Conservation (phyloP, 1,284 basidiomycete genomes). For the Singerocomus rubriflavus region DNA sequence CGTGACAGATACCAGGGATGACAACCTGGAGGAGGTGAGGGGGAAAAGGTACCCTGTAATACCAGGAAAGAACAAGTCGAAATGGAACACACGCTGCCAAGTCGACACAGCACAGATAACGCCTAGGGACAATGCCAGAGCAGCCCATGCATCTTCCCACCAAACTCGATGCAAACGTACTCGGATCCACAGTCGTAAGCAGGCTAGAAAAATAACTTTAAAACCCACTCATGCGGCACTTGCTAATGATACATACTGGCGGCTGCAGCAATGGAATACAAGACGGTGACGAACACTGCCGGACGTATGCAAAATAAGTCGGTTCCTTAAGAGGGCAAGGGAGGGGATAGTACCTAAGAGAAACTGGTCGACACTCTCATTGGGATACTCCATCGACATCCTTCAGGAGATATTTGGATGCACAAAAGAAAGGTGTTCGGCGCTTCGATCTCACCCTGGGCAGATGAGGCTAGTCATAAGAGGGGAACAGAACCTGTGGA, state of each 20-base stretch:
- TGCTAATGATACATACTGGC: conserved; percentile 7
- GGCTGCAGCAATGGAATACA: conserved; percentile 10
- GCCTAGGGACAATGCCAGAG: conserved; percentile 11
- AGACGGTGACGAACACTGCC: conserved; percentile 10
- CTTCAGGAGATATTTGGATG: background rate
- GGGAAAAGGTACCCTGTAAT: background rate
- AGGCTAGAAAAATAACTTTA: conserved; percentile 1
- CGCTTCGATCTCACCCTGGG: background rate
- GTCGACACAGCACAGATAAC: conserved; percentile 12
- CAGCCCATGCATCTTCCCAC: conserved; percentile 23
- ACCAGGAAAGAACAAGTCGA: background rate
- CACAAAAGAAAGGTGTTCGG: background rate
- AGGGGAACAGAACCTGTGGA: background rate
- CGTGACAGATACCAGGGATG: conserved; percentile 7
- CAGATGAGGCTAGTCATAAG: background rate
- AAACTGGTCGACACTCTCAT: background rate
- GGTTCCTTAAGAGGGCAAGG: background rate
- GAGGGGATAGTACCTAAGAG: conserved; percentile 2
- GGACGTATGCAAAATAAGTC: background rate
- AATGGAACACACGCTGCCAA: conserved; percentile 18
- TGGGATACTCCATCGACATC: conserved; percentile 4
- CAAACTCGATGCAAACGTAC: conserved; percentile 12
- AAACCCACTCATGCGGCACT: background rate
- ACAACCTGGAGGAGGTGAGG: background rate
- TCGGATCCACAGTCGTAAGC: conserved; percentile 15